Evolutionary conservation across 75 land plant genomes (phyloP), one percentile per base, ranked within the genome.

Genomic region (Chamaecyparis obtusa): DNA sequence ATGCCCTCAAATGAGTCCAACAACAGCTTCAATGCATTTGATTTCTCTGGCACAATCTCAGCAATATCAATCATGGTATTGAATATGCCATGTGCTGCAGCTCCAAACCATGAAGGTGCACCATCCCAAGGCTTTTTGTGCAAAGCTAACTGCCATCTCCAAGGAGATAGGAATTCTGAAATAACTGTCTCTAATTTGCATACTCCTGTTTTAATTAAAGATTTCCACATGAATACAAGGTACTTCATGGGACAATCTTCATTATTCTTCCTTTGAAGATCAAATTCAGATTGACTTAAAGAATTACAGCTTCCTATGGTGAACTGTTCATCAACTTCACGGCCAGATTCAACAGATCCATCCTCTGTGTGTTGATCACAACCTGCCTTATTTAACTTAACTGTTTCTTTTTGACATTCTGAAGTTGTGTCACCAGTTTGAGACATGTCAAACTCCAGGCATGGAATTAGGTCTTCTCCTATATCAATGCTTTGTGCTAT

Each of bases 141-240:
- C 41, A 91, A 36, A 57, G 90, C 86, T 49, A 83, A 85, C 41
- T 51, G 57, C 92, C 92, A 91, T 83, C 92, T 83, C 92, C 92
- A 89, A 37, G 86, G 54, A 30, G 88, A 54, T 39, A 91, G 46
- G 67, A 91, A 89, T 69, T 91, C 91, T 57, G 37, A 33, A 10
- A 91, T 77, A 24, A 91, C 32, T 86, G 89, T 87, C 30, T 54
- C 83, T 54, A 33, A 36, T 33, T 88, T 76, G 57, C 91, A 76
- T 48, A 89, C 84, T 72, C 84, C 83, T 56, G 44, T 39, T 56
- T 27, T 67, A 37, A 87, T 81, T 72, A 91, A 84, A 24, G 48
- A 48, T 79, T 74, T 84, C 90, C 92, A 91, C 87, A 89, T 89
- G 74, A 57, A 43, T 37, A 87, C 46, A 30, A 91, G 80, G 39